These are phyloP conservation scores for Saitozyma podzolica DNA, from an alignment of 768 basidiomycete genomes.

Conservation along the genomic window DNA sequence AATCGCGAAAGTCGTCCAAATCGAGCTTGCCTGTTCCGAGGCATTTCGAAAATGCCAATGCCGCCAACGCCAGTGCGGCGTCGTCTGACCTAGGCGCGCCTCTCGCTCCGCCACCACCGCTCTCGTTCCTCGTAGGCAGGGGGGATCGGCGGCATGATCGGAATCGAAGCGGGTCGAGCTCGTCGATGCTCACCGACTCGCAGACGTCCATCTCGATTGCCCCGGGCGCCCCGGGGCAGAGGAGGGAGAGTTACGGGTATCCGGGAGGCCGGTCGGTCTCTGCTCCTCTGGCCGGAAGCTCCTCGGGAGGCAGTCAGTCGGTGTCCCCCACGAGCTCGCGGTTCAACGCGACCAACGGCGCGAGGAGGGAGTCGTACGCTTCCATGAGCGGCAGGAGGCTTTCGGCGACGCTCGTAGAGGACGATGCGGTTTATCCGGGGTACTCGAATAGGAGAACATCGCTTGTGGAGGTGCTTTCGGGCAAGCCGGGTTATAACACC, in stretches of 20 bases:
- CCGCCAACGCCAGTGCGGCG: slow-evolving; percentile 1
- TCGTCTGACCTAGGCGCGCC: slow-evolving; percentile 55
- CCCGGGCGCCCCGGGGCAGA: neutral
- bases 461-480: neutral
- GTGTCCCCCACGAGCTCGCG: slow-evolving; percentile 41
- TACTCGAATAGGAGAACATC: neutral
- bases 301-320: slow-evolving; percentile 42
- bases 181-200: slow-evolving; percentile 33
- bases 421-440: neutral
- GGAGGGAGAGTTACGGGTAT: slow-evolving; percentile 12
- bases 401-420: slow-evolving; percentile 2
- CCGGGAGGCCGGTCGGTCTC: slow-evolving; percentile 36
- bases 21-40: neutral
- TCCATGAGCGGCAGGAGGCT: slow-evolving; percentile 1
- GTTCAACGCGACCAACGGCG: slow-evolving; percentile 23
- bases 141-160: slow-evolving; percentile 32
- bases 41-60: neutral
- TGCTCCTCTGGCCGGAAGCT: slow-evolving; percentile 38
- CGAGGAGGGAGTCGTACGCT: slow-evolving; percentile 4
- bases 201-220: neutral
- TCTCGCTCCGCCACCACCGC: slow-evolving; percentile 82
- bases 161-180: slow-evolving; percentile 31
- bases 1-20: slow-evolving; percentile 18
- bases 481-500: neutral
- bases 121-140: slow-evolving; percentile 75